These are phyloP conservation scores for Thermothielavioides terrestris DNA, from an alignment of 495 filamentous ascomycete genomes.

Conservation along the genomic window DNA sequence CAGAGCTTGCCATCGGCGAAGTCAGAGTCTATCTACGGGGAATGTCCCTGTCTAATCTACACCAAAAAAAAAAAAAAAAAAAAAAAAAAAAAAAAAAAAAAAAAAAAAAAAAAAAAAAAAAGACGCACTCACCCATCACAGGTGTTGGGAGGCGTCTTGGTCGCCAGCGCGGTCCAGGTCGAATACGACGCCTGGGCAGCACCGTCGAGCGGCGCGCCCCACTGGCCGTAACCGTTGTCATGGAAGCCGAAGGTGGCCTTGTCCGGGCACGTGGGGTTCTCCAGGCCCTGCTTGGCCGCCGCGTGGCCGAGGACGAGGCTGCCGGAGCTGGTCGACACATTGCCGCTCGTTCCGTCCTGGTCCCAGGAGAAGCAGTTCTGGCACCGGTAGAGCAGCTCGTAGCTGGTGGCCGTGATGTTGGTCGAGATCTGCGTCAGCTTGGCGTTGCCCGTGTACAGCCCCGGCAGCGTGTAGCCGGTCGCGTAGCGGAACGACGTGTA, in stretches of 20 bases:
- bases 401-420: constrained; percentile 45
- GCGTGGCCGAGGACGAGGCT: constrained; percentile 23
- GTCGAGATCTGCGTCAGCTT: constrained; percentile 49
- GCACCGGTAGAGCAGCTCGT: constrained; percentile 54
- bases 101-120: no score
- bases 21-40: no score
- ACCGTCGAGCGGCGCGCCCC: constrained; percentile 32
- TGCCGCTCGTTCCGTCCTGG: constrained; percentile 17
- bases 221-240: constrained; percentile 33
- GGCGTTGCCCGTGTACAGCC: constrained; percentile 50
- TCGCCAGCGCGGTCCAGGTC: constrained; percentile 40
- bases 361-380: constrained; percentile 52
- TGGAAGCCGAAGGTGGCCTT: constrained; percentile 30
- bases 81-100: no score
- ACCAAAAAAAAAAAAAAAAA: no score
- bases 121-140: constrained; percentile 28
- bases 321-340: constrained; percentile 18
- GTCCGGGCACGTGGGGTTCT: constrained; percentile 23
- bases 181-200: constrained; percentile 41
- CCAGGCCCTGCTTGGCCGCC: constrained; percentile 16
- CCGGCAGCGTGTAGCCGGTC: constrained; percentile 48
- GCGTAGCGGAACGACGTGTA: constrained; percentile 50
- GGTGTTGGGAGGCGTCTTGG: constrained; percentile 26
- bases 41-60: no score
- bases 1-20: constrained; percentile 5